Evolutionary conservation across 257 asterid genomes (phyloP).

Genomic region (Forsythia viridissima): DNA sequence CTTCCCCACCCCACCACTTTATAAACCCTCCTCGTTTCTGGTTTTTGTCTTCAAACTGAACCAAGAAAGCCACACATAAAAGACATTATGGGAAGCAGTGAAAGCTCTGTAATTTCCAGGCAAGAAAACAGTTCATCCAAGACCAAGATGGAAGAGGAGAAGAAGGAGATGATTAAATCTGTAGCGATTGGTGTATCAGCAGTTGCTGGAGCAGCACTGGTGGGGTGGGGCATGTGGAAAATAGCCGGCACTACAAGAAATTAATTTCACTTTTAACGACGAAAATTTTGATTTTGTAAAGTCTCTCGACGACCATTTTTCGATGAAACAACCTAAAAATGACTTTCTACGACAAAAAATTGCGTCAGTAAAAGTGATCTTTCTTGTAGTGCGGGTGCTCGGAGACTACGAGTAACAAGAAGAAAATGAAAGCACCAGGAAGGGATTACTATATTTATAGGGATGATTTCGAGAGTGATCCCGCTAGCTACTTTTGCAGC

Average conservation of each 20-base stretch:
- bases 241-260: not conserved
- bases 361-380: too few species aligned
- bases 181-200: not conserved
- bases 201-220: not conserved
- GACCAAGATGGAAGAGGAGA: not conserved
- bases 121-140: not conserved
- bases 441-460: conserved; percentile 9
- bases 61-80: not conserved
- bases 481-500: not conserved
- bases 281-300: too few species aligned
- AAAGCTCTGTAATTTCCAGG: not conserved
- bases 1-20: not conserved
- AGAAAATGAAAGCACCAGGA: conserved; percentile 20
- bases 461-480: conserved; percentile 8
- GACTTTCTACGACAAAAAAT: too few species aligned
- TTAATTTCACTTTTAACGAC: too few species aligned
- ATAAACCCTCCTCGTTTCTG: not conserved
- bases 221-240: not conserved
- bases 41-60: not conserved
- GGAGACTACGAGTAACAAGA: not conserved
- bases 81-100: not conserved
- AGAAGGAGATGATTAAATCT: not conserved
- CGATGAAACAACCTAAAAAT: too few species aligned
- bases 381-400: too few species aligned
- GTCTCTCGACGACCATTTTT: too few species aligned